Evolutionary conservation across 352 stramenopile species (phyloP), one percentile per base, ranked within the genome.

Genomic region (Blastocystis sp.): DNA sequence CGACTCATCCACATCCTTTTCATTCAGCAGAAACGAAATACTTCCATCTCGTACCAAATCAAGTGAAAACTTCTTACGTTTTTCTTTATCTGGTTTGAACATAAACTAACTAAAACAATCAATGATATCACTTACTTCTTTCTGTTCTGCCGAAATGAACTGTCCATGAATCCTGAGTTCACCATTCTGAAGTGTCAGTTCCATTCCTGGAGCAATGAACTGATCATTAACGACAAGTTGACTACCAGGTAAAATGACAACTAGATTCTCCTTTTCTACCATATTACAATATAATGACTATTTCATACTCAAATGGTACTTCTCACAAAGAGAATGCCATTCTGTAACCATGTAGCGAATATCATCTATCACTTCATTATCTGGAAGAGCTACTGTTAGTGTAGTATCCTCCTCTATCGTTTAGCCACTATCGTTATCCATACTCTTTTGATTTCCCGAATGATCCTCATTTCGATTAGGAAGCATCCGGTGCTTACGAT

Each of bases 41-140:
- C 24, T 59, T 24, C 71, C 71, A 49, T 59, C 29, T 37, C 71
- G 49, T 12, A 83, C 21, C 12, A 61, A n/a, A 35, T 83, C 71
- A 1, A 83, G 27, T 37, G 52, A 39, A 27, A 67, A 83, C 51
- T 83, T 83, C 51, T 83, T 83, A 19, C 71, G 29, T 37, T 83
- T 83, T 43, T 83, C 71, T 56, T 83, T 83, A 24, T 83, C 71
- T 11, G 71, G 71, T 43, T 83, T 83, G 54, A 83, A 83, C 71
- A 83, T 65, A 24, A 83, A 83, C 71, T 83, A 83, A 32, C 1
- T 65, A 56, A 65, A 46, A 29, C 35, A 19, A 54, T 1, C 0
- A 29, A 16, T 19, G 1, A 65, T 37, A 61, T 7, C 9, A 0
- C 27, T 56, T 9, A 83, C 71, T 21, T 83, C 71, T 56, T 83